Evolutionary conservation across 768 basidiomycete genomes (phyloP), one percentile per base, ranked within the genome.

Genomic region (Lanmaoa rubissima): DNA sequence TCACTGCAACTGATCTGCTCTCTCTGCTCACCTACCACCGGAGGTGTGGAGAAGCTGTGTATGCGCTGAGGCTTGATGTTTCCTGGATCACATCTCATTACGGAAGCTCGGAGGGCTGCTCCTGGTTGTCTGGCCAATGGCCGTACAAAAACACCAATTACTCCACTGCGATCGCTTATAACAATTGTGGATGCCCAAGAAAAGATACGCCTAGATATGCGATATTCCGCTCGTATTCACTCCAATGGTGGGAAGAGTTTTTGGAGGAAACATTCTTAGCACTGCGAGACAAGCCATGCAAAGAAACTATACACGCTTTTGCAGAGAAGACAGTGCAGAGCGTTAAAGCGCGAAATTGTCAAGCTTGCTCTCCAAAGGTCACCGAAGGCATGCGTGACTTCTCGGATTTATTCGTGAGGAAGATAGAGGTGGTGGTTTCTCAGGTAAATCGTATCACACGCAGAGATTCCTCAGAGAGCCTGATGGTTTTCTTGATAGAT

Each of bases 1-100:
- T 75, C 40, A 61, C 62, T 8, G 68, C 65, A 1, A 28, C 53
- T 3, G 65, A 64, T 14, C 52, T 73, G 3, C 65, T 70, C 36
- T 36, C 59, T 3, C 39, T 73, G 9, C 53, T 66, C 12, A 58
- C 52, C 24, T 66, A 69, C 38, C 66, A 66, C 28, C 13, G 24
- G 17, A 24, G n/a, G 6, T 69, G 68, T 13, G 40, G 59, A 3
- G 45, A 57, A 1, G 62, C 59, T 10, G 61, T 56, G 3, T 50
- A 54, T n/a, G 42, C 21, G 0, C 38, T 63, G 16, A 39, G 32
- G 19, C 4, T 9, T 0, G 13, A 62, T 26, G 40, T 57, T 5
- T 51, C 44, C 1, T 63, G 65, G 59, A 63, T 69, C 26, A 47
- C 3, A 38, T 14, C 32, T 19, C 55, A 51, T 35, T 59, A 59